These are phyloP conservation scores for Mycena chlorophos DNA, from an alignment of 768 basidiomycete species.

Conservation along the genomic window DNA sequence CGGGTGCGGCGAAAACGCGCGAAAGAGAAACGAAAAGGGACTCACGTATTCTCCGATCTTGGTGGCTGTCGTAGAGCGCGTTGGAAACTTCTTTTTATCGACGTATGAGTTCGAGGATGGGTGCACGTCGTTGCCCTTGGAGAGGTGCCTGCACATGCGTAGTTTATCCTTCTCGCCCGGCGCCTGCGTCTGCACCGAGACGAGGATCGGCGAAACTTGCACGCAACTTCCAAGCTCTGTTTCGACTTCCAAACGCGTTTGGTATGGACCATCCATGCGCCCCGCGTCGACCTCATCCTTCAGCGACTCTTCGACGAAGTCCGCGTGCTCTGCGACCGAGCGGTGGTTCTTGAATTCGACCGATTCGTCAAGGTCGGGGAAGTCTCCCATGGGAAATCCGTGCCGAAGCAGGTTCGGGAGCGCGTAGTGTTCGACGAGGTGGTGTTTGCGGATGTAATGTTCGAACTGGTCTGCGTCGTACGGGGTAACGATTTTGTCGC, in stretches of 20 bases:
- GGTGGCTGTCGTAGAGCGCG: slow-evolving; percentile 27
- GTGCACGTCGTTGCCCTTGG: slow-evolving; percentile 15
- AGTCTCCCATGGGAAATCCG: slow-evolving; percentile 13
- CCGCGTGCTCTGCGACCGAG: slow-evolving; percentile 6
- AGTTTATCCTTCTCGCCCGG: slow-evolving; percentile 25
- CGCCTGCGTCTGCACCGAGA: slow-evolving; percentile 25
- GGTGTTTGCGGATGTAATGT: too few relatives aligned
- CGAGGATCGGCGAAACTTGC: slow-evolving; percentile 10
- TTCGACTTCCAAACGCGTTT: slow-evolving; percentile 12
- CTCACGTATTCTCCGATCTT: slow-evolving; percentile 29
- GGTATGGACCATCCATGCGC: slow-evolving; percentile 31
- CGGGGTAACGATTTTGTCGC: too few relatives aligned
- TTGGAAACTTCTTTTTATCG: slow-evolving; percentile 27
- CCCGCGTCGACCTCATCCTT: slow-evolving; percentile 19
- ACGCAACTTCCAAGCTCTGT: slow-evolving; percentile 23
- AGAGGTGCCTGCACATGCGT: slow-evolving; percentile 30
- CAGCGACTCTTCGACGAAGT: slow-evolving; percentile 23
- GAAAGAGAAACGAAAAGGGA: neutral
- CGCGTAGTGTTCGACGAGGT: too few relatives aligned
- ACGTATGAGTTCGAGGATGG: slow-evolving; percentile 28
- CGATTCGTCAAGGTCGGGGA: neutral
- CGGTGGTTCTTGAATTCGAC: slow-evolving; percentile 27
- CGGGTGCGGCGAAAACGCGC: neutral
- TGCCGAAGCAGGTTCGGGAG: too few relatives aligned
- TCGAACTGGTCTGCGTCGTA: too few relatives aligned